Percentiles rank a stretch among this genome's conserved stretches.
phyloP scores from a whole-genome alignment of 345 rosid species.

The Linum usitatissimum region DNA sequence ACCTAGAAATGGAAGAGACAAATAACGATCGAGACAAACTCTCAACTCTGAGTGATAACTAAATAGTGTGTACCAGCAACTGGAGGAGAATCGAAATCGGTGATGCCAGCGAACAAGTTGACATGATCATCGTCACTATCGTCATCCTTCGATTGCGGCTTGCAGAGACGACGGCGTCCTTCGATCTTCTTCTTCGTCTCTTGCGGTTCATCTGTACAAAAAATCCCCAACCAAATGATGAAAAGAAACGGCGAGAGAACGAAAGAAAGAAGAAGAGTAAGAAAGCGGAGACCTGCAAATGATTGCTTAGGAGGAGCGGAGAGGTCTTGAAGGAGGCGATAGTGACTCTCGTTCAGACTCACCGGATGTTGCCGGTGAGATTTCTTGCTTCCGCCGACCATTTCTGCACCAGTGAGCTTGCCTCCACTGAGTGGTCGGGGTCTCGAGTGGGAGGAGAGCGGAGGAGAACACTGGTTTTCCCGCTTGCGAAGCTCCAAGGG shows the following conservation, averaged over 20 bases:
- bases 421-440: background rate
- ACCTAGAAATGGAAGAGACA: background rate
- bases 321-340: constrained; percentile 65
- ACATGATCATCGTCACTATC: background rate
- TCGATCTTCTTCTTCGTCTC: constrained; percentile 18
- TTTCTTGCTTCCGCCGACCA: constrained; percentile 39
- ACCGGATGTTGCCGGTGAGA: constrained; percentile 32
- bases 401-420: constrained; percentile 5
- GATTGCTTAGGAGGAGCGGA: constrained; percentile 44
- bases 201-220: constrained; percentile 18
- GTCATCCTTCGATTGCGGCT: background rate
- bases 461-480: background rate
- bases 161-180: constrained; percentile 22
- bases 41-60: background rate
- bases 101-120: background rate
- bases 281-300: background rate
- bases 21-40: background rate
- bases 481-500: background rate
- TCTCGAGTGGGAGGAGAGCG: background rate
- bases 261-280: background rate
- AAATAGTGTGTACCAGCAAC: background rate
- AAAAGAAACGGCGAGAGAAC: background rate
- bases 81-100: constrained; percentile 2
- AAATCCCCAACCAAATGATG: background rate
- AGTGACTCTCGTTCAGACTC: constrained; percentile 77